phyloP scores from a whole-genome alignment of 139 green algal genomes.

The Micractinium conductrix region DNA sequence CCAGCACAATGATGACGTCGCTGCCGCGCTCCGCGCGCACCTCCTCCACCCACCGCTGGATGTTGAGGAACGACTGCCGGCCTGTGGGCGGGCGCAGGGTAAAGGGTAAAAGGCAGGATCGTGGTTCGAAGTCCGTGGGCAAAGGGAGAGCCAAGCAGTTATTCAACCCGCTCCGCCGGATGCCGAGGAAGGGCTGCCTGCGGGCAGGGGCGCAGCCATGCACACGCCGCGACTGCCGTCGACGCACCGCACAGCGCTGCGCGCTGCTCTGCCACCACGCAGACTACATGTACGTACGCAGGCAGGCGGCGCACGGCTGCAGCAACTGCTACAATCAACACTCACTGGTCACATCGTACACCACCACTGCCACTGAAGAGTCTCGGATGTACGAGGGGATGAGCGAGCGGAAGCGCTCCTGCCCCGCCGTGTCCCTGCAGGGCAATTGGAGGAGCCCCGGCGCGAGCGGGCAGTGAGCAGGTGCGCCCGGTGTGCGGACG shows the following conservation, averaged over 20 bases:
- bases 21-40: constrained; percentile 94
- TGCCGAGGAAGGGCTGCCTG: no score
- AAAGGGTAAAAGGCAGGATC: no score
- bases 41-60: constrained; percentile 96
- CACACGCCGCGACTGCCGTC: no score
- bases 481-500: no score
- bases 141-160: no score
- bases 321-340: not conserved
- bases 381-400: constrained; percentile 99
- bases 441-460: no score
- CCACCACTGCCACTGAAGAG: constrained; percentile 96
- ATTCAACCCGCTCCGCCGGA: no score
- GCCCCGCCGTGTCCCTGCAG: constrained; percentile 96
- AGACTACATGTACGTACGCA: not conserved
- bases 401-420: constrained; percentile 96
- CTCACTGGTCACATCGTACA: constrained; percentile 98
- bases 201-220: no score
- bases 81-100: constrained; percentile 64
- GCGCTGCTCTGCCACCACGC: not conserved
- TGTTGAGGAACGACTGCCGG: constrained; percentile 96
- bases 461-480: no score
- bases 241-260: no score
- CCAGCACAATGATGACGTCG: constrained; percentile 98
- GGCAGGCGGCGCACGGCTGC: not conserved
- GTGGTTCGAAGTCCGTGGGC: no score